Evolutionary conservation across 345 rosid species (phyloP).

Genomic region (Trapa incisa): DNA sequence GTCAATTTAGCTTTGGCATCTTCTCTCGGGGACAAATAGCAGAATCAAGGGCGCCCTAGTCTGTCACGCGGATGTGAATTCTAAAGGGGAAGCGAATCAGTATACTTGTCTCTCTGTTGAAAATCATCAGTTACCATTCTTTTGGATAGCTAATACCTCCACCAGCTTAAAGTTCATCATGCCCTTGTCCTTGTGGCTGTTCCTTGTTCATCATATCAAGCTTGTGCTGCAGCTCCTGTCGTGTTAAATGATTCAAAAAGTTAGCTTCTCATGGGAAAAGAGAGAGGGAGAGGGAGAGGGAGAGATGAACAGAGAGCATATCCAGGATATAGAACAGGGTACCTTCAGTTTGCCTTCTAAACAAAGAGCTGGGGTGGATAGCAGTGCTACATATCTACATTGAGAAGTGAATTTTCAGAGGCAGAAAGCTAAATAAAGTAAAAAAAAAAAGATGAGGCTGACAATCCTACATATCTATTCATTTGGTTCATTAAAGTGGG

Average conservation of each 20-base stretch:
- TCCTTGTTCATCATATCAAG: constrained; percentile 52
- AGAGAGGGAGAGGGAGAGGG: background rate
- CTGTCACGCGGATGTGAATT: background rate
- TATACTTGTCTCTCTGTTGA: background rate
- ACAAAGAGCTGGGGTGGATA: constrained; percentile 40
- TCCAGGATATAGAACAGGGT: constrained; percentile 8
- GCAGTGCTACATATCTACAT: constrained; percentile 55
- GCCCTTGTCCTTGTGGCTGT: constrained; percentile 31
- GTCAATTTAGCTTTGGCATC: background rate
- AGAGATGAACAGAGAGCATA: no score
- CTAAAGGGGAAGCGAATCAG: background rate
- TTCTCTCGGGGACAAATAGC: background rate
- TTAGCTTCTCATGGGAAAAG: background rate
- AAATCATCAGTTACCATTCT: background rate
- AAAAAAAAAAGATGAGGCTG: background rate
- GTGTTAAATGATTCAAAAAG: background rate
- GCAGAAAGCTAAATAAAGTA: background rate
- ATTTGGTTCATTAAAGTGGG: background rate
- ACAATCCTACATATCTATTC: background rate
- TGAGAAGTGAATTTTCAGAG: background rate
- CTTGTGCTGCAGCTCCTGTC: constrained; percentile 64
- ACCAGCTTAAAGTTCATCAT: constrained; percentile 53
- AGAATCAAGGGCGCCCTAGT: background rate
- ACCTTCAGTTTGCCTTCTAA: constrained; percentile 67
- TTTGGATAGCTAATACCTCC: background rate